phyloP scores from a whole-genome alignment of 441 rosid genomes.

The Erodium moschatum region DNA sequence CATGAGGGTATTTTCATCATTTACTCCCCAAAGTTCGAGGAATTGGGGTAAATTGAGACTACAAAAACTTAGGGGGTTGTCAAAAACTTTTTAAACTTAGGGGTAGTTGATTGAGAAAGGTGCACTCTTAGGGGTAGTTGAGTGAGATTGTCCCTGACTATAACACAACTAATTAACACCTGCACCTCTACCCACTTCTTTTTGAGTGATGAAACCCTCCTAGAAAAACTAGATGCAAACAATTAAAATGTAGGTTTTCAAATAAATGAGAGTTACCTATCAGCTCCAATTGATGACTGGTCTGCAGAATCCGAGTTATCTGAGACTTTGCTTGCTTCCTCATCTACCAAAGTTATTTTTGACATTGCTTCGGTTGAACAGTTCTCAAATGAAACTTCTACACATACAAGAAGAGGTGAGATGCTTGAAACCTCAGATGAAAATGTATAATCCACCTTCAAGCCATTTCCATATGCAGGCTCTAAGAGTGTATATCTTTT shows the following conservation, averaged over 20 bases:
- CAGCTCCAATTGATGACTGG: slow-evolving; percentile 33
- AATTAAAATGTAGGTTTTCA: background rate
- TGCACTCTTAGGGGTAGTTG: too few relatives aligned
- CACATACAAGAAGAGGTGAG: slow-evolving; percentile 56
- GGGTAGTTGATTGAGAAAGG: too few relatives aligned
- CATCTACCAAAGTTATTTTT: slow-evolving; percentile 49
- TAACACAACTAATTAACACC: background rate
- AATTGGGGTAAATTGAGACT: too few relatives aligned
- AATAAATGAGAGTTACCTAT: slow-evolving; percentile 38
- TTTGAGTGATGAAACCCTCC: background rate
- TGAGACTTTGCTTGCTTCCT: slow-evolving; percentile 40
- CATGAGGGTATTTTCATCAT: too few relatives aligned
- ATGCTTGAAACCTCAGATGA: slow-evolving; percentile 54
- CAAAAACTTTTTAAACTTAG: too few relatives aligned
- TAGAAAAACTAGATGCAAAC: background rate
- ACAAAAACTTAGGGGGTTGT: too few relatives aligned
- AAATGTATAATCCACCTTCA: slow-evolving; percentile 75
- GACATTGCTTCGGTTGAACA: slow-evolving; percentile 50
- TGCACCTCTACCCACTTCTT: background rate
- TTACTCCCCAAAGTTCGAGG: too few relatives aligned
- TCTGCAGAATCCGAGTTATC: slow-evolving; percentile 31
- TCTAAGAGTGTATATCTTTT: slow-evolving; percentile 64
- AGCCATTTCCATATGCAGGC: slow-evolving; percentile 71
- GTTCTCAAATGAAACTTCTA: slow-evolving; percentile 64
- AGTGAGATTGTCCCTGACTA: too few relatives aligned